Conservation (phyloP, 192 early-diverging fungal species). For the Kickxella alabastrina region DNA sequence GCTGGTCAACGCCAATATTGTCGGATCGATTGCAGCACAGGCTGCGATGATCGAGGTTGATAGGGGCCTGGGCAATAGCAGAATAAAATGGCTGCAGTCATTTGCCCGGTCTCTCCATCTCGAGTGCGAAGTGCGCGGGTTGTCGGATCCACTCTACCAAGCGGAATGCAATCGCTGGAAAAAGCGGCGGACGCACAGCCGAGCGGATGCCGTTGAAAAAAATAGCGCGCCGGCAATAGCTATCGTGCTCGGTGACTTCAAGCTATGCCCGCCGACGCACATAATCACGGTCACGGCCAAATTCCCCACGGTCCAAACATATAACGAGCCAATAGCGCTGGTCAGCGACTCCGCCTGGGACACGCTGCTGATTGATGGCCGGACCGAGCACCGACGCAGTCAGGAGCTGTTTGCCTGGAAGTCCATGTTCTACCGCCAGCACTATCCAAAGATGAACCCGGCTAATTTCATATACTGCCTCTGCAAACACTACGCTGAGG, state of each 20-base stretch:
- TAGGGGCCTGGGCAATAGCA: constrained; percentile 7
- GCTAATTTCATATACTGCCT: constrained; percentile 6
- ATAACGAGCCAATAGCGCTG: too few species aligned
- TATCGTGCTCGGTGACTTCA: constrained; percentile 9
- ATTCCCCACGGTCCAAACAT: too few species aligned
- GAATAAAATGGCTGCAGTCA: constrained; percentile 17
- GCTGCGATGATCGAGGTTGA: constrained; percentile 1
- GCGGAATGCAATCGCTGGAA: constrained; percentile 4
- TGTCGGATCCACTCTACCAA: neutral
- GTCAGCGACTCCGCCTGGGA: constrained; percentile 27
- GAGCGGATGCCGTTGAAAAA: neutral
- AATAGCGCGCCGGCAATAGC: neutral
- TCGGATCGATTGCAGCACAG: too few species aligned
- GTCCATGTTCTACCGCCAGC: constrained; percentile 10
- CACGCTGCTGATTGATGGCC: constrained; percentile 18
- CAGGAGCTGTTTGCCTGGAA: constrained; percentile 17
- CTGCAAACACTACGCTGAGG: constrained; percentile 15
- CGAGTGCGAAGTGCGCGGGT: constrained; percentile 5
- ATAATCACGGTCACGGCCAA: too few species aligned
- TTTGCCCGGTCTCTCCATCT: constrained; percentile 3
- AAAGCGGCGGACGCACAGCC: neutral
- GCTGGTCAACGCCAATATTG: too few species aligned
- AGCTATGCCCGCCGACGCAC: constrained; percentile 4
- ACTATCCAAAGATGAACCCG: neutral
- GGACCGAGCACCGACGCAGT: constrained; percentile 12